Conservation (phyloP, 208 protist genomes). For the Eutreptiella sp. region DNA sequence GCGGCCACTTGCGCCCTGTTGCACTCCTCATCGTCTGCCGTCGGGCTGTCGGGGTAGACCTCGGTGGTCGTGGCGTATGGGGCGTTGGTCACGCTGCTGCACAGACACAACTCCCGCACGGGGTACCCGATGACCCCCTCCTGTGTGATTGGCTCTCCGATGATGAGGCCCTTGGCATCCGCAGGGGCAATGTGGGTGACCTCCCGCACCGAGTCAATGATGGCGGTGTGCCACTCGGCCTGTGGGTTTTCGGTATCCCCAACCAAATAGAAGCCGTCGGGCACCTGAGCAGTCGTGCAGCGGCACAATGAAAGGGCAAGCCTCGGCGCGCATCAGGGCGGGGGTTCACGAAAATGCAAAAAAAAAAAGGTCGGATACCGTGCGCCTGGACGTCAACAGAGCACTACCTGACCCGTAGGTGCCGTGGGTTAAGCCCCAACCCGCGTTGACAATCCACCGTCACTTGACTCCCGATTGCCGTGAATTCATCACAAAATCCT, state of each 20-base stretch:
- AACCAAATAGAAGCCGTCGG: slow-evolving; percentile 41
- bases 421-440: too few relatives aligned
- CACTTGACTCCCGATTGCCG: too few relatives aligned
- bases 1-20: slow-evolving; percentile 31
- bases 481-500: too few relatives aligned
- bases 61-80: slow-evolving; percentile 32
- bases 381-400: too few relatives aligned
- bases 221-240: slow-evolving; percentile 18
- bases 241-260: slow-evolving; percentile 16
- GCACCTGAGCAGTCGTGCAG: slow-evolving; percentile 31
- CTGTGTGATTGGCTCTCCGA: slow-evolving; percentile 13
- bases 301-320: too few relatives aligned
- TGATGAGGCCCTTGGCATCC: slow-evolving; percentile 32
- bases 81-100: slow-evolving; percentile 10
- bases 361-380: too few relatives aligned
- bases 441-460: too few relatives aligned
- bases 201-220: slow-evolving; percentile 26
- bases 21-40: slow-evolving; percentile 15
- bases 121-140: slow-evolving; percentile 22
- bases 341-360: too few relatives aligned
- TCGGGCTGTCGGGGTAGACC: slow-evolving; percentile 34
- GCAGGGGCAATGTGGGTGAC: slow-evolving; percentile 39
- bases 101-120: slow-evolving; percentile 8
- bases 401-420: too few relatives aligned
- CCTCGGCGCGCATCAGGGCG: too few relatives aligned